Evolutionary conservation across 306 rosid genomes (phyloP).

Genomic region (Fagus sylvatica): DNA sequence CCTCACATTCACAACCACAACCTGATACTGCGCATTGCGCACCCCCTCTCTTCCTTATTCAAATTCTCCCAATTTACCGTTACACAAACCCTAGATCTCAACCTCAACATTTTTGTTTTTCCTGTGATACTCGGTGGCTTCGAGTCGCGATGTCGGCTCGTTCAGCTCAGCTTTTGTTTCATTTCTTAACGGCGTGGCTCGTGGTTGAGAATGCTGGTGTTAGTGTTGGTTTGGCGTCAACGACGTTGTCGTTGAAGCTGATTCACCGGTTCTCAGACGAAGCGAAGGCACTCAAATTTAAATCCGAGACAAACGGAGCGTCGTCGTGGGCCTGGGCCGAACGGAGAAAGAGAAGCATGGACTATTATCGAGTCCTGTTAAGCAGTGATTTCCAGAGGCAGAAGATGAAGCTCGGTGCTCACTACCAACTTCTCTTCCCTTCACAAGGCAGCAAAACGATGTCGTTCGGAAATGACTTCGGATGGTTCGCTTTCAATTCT

Average conservation of each 20-base stretch:
- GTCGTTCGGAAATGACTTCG: constrained; percentile 83
- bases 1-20: too few relatives aligned
- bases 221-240: constrained; percentile 16
- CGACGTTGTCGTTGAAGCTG: constrained; percentile 48
- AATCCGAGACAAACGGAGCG: constrained; percentile 4
- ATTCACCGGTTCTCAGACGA: constrained; percentile 82
- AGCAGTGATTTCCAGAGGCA: constrained; percentile 59
- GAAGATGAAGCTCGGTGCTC: constrained; percentile 56
- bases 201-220: constrained; percentile 28
- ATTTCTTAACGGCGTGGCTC: constrained; percentile 19
- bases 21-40: constrained; percentile 19
- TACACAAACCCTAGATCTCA: constrained; percentile 32
- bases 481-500: constrained; percentile 55
- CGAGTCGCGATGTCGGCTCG: constrained; percentile 45
- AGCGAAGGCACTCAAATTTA: constrained; percentile 42
- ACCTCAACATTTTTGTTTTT: constrained; percentile 21
- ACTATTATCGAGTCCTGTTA: constrained; percentile 55
- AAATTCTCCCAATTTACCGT: not conserved
- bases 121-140: not conserved
- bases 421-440: constrained; percentile 64
- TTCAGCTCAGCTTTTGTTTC: constrained; percentile 37
- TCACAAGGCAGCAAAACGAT: constrained; percentile 71
- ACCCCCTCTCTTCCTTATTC: constrained; percentile 13
- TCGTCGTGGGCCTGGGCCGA: constrained; percentile 41
- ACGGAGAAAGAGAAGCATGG: constrained; percentile 33